Conservation (phyloP, 2,329 filamentous ascomycete species). For the Apiospora rasikravindrae region DNA sequence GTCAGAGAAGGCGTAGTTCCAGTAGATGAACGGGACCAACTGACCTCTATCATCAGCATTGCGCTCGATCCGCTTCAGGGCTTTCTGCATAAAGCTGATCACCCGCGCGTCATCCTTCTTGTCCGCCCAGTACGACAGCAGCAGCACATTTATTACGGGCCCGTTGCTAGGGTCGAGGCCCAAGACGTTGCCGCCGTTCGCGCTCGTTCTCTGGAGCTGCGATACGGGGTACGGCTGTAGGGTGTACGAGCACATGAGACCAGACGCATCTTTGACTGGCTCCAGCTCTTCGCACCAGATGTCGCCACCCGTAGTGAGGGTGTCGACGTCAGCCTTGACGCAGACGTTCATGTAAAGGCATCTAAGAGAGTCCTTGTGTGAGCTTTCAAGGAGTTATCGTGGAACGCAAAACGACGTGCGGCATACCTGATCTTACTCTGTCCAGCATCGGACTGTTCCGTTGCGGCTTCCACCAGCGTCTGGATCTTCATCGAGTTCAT, state of each 20-base stretch:
- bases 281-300: background rate
- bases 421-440: background rate
- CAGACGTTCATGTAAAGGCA: background rate
- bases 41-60: background rate
- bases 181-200: conserved; percentile 13
- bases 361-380: background rate
- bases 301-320: background rate
- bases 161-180: background rate
- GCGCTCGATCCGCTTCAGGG: background rate
- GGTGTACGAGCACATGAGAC: conserved; percentile 8
- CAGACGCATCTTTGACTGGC: background rate
- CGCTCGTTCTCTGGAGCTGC: background rate
- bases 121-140: background rate
- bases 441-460: conserved; percentile 15
- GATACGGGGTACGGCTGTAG: background rate
- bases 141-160: background rate
- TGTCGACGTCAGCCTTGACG: background rate
- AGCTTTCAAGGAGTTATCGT: no score
- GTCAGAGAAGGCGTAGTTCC: conserved; percentile 50
- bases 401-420: background rate
- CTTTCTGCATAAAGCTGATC: background rate
- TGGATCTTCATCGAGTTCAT: conserved; percentile 22
- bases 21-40: conserved; percentile 32
- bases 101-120: background rate
- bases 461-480: conserved; percentile 19